Conservation (phyloP, 345 rosid genomes). For the Eucalyptus curtisii region DNA sequence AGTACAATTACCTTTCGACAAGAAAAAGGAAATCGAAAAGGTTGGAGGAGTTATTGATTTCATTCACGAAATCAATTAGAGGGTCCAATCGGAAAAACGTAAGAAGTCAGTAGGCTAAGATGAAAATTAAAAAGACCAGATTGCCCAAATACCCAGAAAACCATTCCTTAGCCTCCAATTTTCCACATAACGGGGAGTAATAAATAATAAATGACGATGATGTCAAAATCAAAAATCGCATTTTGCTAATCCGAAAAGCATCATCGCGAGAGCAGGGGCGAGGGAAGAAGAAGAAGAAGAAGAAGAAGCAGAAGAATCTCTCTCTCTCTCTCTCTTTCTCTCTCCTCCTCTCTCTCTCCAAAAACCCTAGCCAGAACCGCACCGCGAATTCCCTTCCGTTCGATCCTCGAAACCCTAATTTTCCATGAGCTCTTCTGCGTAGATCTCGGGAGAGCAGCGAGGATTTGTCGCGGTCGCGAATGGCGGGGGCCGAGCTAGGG, state of each 20-base stretch:
- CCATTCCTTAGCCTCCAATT: background rate
- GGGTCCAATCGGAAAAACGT: background rate
- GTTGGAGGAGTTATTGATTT: background rate
- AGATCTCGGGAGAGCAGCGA: background rate
- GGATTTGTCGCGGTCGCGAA: background rate
- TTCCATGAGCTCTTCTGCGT: background rate
- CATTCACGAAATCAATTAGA: background rate
- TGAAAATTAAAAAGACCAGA: background rate
- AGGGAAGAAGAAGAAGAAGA: background rate
- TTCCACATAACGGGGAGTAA: background rate
- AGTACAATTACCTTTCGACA: background rate
- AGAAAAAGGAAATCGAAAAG: too few species aligned
- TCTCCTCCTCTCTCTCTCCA: background rate
- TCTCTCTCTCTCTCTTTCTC: background rate
- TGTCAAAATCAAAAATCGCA: background rate
- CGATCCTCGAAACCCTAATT: conserved; percentile 5
- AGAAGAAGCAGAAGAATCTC: background rate
- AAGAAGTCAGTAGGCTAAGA: background rate
- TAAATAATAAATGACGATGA: background rate
- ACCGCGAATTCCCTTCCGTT: background rate
- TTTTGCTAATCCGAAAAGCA: background rate
- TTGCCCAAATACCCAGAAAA: background rate
- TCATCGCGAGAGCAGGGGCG: background rate
- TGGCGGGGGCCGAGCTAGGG: conserved; percentile 70
- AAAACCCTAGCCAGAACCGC: background rate